Percentiles rank a stretch among this genome's conserved stretches.
These are phyloP conservation scores for Osmanthus fragrans DNA, from an alignment of 257 asterid species.

Conservation along the genomic window DNA sequence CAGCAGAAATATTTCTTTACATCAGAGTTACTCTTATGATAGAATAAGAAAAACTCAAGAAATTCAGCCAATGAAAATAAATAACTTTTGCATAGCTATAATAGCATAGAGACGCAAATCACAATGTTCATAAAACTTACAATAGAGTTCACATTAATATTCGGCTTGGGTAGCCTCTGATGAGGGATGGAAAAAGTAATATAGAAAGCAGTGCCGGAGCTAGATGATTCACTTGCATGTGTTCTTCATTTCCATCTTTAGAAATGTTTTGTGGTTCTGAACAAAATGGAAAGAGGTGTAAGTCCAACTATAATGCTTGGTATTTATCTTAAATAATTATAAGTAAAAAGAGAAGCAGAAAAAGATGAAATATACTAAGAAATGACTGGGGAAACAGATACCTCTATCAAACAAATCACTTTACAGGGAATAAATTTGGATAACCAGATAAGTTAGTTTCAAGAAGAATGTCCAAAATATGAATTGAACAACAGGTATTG, in stretches of 20 bases:
- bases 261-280: constrained; percentile 90
- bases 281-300: constrained; percentile 17
- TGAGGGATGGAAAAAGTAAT: constrained; percentile 84
- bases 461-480: neutral
- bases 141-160: constrained; percentile 76
- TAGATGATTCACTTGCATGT: constrained; percentile 98
- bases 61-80: neutral
- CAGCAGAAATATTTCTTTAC: neutral
- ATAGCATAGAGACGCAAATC: neutral
- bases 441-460: neutral
- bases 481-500: neutral
- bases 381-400: neutral
- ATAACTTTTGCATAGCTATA: neutral
- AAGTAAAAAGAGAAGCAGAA: constrained; percentile 12
- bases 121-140: constrained; percentile 54
- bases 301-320: constrained; percentile 16
- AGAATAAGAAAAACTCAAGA: neutral
- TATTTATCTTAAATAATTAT: neutral
- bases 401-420: neutral
- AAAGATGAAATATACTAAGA: neutral
- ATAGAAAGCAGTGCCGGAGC: constrained; percentile 92
- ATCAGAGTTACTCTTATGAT: constrained; percentile 11
- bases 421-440: neutral
- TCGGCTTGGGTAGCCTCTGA: constrained; percentile 95
- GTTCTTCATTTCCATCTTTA: constrained; percentile 83